Base-by-base conservation (phyloP, 1,284 basidiomycete species). In the Tylopilus orsonianus region DNA sequence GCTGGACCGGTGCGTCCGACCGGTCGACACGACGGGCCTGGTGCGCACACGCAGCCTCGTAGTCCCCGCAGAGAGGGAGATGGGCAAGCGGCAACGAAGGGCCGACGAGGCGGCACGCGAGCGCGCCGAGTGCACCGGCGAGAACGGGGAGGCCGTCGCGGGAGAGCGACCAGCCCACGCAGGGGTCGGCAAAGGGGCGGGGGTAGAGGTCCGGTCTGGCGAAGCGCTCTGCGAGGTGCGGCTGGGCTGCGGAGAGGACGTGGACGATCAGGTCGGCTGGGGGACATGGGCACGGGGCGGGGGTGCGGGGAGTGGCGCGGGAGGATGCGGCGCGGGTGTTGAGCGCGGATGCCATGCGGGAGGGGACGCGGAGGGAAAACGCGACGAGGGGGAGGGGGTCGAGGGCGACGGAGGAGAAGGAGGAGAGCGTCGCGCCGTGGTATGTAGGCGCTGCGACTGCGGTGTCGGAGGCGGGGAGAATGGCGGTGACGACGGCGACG, bases 371-470 rank as follows among this genome's bases (percentile, higher is more conserved):
- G 12, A 96, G 77, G 10, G 91, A 87, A 68, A 96, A 96, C 0
- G 91, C 80, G 55, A 97, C 80, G 50, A 96, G 79, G 0, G 93
- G 92, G 57, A 85, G 72, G 2, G 93, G 93, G 58, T 91, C 81
- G 72, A 97, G 80, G 1, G 93, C 83, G 58, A 96, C 83, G n/a
- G 91, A 93, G 22, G 90, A 85, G 65, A 96, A 92, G 0, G 93
- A 95, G 5, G 93, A 95, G 34, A 97, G 75, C 0, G 93, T 96
- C 34, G 92, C 91, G 54, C 93, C 93, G 67, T 96, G 93, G 57
- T 75, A 85, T 5, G 53, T 57, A 44, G 48, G 33, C 9, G 27
- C n/a, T n/a, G n/a, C n/a, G n/a, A n/a, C n/a, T n/a, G n/a, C n/a
- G n/a, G n/a, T 10, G 27, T 12, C 13, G 5, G 27, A 10, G 16